Percentiles rank a stretch among this genome's conserved stretches.
phyloP scores from a whole-genome alignment of 768 basidiomycete genomes.

The Macrolepiota dolichaula region DNA sequence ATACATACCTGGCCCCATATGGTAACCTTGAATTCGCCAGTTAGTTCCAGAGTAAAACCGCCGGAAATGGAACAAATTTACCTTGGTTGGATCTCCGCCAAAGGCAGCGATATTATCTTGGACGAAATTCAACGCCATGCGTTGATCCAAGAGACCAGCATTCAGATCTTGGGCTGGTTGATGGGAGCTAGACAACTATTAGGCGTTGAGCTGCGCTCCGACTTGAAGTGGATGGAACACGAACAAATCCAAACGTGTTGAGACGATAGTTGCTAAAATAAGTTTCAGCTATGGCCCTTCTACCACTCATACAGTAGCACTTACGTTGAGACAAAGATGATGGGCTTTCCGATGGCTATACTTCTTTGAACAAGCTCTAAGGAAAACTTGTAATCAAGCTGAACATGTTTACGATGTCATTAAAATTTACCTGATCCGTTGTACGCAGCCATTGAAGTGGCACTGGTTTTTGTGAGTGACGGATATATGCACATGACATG shows the following conservation, averaged over 20 bases:
- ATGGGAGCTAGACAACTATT: slow-evolving; percentile 42
- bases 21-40: slow-evolving; percentile 35
- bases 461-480: too few relatives aligned
- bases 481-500: too few relatives aligned
- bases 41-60: background rate
- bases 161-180: slow-evolving; percentile 50
- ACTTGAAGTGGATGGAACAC: background rate
- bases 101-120: slow-evolving; percentile 65
- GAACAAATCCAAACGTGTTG: slow-evolving; percentile 56
- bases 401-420: background rate
- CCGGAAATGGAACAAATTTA: too few relatives aligned
- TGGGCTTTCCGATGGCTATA: slow-evolving; percentile 41
- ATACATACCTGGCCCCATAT: slow-evolving; percentile 50
- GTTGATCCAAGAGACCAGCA: slow-evolving; percentile 59
- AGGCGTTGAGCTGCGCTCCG: background rate
- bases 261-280: slow-evolving; percentile 48
- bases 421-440: too few relatives aligned
- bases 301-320: background rate
- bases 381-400: too few relatives aligned
- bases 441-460: too few relatives aligned
- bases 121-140: slow-evolving; percentile 54
- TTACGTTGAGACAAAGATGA: slow-evolving; percentile 52
- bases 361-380: slow-evolving; percentile 50
- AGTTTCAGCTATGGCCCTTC: background rate
- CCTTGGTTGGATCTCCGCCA: slow-evolving; percentile 56